Conservation (phyloP, 2,329 filamentous ascomycete genomes). For the Aureobasidium sp. region DNA sequence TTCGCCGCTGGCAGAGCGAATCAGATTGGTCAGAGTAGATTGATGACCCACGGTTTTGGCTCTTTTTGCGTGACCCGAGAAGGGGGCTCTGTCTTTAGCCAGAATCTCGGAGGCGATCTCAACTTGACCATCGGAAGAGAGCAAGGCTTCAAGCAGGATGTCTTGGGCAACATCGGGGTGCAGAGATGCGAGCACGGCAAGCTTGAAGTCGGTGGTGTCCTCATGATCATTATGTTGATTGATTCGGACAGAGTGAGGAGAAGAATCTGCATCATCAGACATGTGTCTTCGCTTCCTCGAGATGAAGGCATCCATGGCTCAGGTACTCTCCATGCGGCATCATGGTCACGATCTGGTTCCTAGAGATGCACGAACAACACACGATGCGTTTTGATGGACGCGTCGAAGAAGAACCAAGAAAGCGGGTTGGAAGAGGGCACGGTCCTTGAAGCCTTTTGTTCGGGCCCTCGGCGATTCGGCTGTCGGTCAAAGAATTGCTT, state of each 20-base stretch:
- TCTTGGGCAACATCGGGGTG: conserved; percentile 59
- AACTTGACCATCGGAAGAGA: conserved; percentile 73
- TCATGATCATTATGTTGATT: conserved; percentile 42
- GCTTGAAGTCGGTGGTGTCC: conserved; percentile 82
- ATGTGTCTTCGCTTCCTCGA: conserved; percentile 22
- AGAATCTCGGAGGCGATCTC: conserved; percentile 56
- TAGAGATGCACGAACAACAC: neutral
- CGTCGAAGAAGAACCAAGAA: neutral
- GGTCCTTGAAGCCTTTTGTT: neutral
- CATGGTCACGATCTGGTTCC: neutral
- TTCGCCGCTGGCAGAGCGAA: neutral
- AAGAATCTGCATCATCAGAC: conserved; percentile 12
- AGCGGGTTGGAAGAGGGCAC: neutral
- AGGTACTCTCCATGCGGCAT: neutral
- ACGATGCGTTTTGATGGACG: neutral
- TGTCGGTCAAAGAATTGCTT: neutral
- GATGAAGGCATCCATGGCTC: conserved; percentile 25
- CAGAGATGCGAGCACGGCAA: conserved; percentile 75
- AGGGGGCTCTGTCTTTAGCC: conserved; percentile 18
- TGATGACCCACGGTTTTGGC: conserved; percentile 34
- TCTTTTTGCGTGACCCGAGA: conserved; percentile 15
- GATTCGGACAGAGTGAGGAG: neutral
- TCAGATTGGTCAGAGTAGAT: conserved; percentile 31
- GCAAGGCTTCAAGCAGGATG: conserved; percentile 67
- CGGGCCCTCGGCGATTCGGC: neutral